A percentile compares a stretch with the other conserved stretches of the same genome.
Evolutionary conservation across 352 stramenopile species (phyloP).

Genomic region (Peronosclerospora sorghi): DNA sequence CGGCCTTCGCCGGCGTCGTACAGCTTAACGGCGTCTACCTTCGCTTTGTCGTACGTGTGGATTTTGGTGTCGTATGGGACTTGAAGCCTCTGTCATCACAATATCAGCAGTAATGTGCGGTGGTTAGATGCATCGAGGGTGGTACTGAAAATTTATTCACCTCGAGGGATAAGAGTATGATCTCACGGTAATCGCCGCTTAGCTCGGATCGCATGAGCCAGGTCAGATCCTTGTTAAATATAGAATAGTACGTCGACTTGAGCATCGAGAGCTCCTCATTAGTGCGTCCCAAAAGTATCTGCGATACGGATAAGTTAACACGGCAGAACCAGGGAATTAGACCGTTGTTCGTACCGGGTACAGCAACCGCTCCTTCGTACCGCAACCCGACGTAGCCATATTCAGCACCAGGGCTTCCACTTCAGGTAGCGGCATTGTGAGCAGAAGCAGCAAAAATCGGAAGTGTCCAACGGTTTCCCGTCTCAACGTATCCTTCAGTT

Average conservation of each 20-base stretch:
- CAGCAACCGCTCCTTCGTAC: constrained; percentile 53
- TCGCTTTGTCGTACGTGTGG: constrained; percentile 46
- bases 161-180: constrained; percentile 52
- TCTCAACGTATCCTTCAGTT: constrained; percentile 52
- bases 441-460: constrained; percentile 49
- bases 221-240: constrained; percentile 61
- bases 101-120: not conserved
- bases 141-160: constrained; percentile 9
- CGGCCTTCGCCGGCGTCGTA: constrained; percentile 63
- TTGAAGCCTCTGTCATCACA: constrained; percentile 16
- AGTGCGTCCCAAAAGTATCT: constrained; percentile 63
- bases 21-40: constrained; percentile 44
- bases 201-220: constrained; percentile 54
- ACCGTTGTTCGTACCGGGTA: constrained; percentile 60
- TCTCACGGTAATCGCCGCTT: constrained; percentile 55
- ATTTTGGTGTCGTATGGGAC: constrained; percentile 34
- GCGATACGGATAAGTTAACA: not conserved
- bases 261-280: constrained; percentile 65
- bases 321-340: not conserved
- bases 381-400: constrained; percentile 33
- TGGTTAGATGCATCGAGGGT: not conserved
- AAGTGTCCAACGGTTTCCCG: constrained; percentile 60
- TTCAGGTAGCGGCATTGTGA: constrained; percentile 51
- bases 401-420: constrained; percentile 58
- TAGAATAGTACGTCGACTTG: constrained; percentile 64